These are phyloP conservation scores for Annulohypoxylon truncatum DNA, from an alignment of 2,329 filamentous ascomycete genomes.

Conservation along the genomic window DNA sequence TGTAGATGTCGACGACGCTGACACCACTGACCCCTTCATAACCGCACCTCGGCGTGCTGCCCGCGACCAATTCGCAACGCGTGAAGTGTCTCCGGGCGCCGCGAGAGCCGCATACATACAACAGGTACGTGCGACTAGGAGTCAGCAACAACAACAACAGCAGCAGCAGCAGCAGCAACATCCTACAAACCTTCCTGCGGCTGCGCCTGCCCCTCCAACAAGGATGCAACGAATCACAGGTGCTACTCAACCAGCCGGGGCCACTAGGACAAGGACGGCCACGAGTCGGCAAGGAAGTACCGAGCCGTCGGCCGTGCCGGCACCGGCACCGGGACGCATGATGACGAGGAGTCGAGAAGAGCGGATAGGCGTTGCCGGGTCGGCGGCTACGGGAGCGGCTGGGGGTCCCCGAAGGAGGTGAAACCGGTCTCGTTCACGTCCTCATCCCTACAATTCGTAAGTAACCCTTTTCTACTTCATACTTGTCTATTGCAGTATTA, in stretches of 20 bases:
- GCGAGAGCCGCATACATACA: constrained; percentile 42
- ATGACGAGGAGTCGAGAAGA: constrained; percentile 50
- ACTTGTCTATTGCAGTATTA: not conserved
- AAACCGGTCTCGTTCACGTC: not conserved
- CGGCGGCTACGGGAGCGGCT: constrained; percentile 12
- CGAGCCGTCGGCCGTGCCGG: constrained; percentile 29
- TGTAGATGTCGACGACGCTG: constrained; percentile 40
- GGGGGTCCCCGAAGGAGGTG: constrained; percentile 31
- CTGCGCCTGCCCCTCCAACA: constrained; percentile 21
- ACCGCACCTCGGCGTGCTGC: constrained; percentile 39
- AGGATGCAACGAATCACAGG: constrained; percentile 40
- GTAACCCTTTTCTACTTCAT: not conserved
- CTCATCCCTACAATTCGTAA: not conserved
- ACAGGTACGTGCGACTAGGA: constrained; percentile 39
- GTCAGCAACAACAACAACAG: not conserved
- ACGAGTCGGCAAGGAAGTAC: constrained; percentile 34
- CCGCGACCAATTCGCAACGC: constrained; percentile 32
- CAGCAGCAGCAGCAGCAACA: not conserved
- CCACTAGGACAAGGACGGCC: constrained; percentile 6
- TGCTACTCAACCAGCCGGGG: constrained; percentile 22
- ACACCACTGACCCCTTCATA: constrained; percentile 47
- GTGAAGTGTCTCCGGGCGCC: constrained; percentile 39
- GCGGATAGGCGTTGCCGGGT: constrained; percentile 42
- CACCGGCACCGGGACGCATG: constrained; percentile 37
- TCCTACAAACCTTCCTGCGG: not conserved